A percentile compares a stretch with the other conserved stretches of the same genome.
Evolutionary conservation across 441 rosid species (phyloP).

Genomic region (Corymbia calophylla): DNA sequence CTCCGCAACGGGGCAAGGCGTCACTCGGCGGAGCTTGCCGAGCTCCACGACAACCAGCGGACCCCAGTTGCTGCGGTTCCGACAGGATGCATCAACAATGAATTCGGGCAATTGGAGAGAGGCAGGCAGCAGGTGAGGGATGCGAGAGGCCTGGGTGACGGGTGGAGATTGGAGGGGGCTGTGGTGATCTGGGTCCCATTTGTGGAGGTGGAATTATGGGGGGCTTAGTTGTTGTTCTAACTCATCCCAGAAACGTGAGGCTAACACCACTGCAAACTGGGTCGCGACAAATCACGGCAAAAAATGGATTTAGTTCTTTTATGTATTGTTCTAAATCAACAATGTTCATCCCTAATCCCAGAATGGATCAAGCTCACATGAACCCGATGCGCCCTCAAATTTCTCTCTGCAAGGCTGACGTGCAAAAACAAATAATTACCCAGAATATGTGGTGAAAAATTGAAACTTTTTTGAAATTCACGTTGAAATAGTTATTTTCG

Average conservation of each 20-base stretch:
- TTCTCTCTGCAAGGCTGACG: rapidly evolving
- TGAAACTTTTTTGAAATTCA: rapidly evolving
- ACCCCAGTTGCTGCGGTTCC: conserved; percentile 51
- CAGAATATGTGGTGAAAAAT: too few species aligned
- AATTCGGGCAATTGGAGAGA: conserved; percentile 78
- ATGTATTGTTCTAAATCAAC: too few species aligned
- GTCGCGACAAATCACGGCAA: too few species aligned
- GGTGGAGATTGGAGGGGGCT: neutral
- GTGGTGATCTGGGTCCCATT: conserved; percentile 58
- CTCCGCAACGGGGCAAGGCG: conserved; percentile 67
- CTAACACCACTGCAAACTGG: too few species aligned
- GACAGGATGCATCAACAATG: conserved; percentile 64
- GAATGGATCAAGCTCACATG: too few species aligned
- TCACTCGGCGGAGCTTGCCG: conserved; percentile 78
- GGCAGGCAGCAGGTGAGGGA: conserved; percentile 28
- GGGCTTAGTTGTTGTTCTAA: neutral
- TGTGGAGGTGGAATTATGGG: conserved; percentile 40
- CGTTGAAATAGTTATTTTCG: too few species aligned
- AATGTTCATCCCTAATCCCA: too few species aligned
- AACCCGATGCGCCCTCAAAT: too few species aligned
- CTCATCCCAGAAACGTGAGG: too few species aligned
- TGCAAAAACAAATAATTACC: rapidly evolving
- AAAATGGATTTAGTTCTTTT: too few species aligned
- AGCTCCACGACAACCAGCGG: conserved; percentile 56
- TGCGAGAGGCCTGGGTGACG: conserved; percentile 3